Evolutionary conservation across 2,329 filamentous ascomycete genomes (phyloP).

Genomic region (Seiridium unicorne): DNA sequence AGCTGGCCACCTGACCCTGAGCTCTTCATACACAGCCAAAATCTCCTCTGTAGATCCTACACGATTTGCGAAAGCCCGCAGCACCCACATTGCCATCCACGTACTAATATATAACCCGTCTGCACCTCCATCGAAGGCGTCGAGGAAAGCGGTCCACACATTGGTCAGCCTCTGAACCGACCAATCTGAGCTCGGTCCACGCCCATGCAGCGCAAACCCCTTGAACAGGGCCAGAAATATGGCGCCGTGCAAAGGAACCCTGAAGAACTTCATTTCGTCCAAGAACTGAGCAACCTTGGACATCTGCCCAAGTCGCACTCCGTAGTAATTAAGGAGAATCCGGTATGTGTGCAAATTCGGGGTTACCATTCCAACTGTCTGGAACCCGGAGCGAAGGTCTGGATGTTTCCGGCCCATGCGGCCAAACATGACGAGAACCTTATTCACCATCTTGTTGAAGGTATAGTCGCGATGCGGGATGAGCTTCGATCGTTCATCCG

Average conservation of each 20-base stretch:
- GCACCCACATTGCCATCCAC: conserved; percentile 60
- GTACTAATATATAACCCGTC: conserved; percentile 51
- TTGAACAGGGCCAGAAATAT: conserved; percentile 81
- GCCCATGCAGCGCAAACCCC: conserved; percentile 75
- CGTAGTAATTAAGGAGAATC: conserved; percentile 75
- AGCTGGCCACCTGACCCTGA: conserved; percentile 48
- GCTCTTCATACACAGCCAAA: conserved; percentile 50
- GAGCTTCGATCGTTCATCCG: conserved; percentile 39
- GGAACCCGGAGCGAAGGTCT: conserved; percentile 50
- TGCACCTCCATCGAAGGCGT: conserved; percentile 46
- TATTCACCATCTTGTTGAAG: conserved; percentile 48
- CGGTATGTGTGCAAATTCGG: conserved; percentile 80
- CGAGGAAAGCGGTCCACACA: conserved; percentile 65
- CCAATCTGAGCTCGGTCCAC: conserved; percentile 65
- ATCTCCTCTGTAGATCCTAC: conserved; percentile 46
- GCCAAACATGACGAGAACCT: conserved; percentile 57
- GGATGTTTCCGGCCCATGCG: conserved; percentile 54
- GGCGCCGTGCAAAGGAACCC: conserved; percentile 68
- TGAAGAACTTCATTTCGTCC: conserved; percentile 73
- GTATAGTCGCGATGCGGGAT: conserved; percentile 45
- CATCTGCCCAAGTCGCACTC: conserved; percentile 67
- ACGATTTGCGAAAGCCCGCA: conserved; percentile 64
- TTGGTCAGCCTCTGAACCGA: conserved; percentile 64
- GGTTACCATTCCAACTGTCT: conserved; percentile 62
- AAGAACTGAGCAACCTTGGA: conserved; percentile 68